Percentiles rank a stretch among this genome's conserved stretches.
phyloP scores from a whole-genome alignment of 2,329 filamentous ascomycete genomes.

The Trematosphaeria pertusa region DNA sequence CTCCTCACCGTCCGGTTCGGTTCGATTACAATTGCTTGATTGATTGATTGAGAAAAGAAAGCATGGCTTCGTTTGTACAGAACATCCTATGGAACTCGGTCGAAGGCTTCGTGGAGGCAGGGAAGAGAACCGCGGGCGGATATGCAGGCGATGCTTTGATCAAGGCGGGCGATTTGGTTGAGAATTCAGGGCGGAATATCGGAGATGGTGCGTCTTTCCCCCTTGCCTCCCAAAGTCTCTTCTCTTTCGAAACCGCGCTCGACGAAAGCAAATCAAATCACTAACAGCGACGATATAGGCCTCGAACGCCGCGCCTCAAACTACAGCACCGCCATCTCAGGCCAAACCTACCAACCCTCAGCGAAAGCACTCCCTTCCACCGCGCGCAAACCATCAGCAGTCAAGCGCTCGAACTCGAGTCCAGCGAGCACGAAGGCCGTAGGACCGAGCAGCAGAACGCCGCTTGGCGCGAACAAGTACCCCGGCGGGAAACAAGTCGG shows the following conservation, averaged over 20 bases:
- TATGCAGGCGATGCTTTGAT: constrained; percentile 48
- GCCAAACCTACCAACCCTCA: constrained; percentile 35
- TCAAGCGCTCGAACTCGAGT: constrained; percentile 42
- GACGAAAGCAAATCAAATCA: no score
- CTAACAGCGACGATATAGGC: constrained; percentile 17
- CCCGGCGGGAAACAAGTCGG: constrained; percentile 26
- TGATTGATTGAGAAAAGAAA: not conserved
- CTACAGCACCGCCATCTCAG: constrained; percentile 38
- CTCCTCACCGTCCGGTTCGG: not conserved
- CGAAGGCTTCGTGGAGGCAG: constrained; percentile 46
- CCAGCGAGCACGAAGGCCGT: constrained; percentile 34
- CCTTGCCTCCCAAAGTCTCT: not conserved
- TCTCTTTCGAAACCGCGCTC: no score
- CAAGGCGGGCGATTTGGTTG: constrained; percentile 47
- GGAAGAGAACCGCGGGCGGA: constrained; percentile 44
- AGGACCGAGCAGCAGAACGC: constrained; percentile 20
- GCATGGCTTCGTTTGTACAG: constrained; percentile 42
- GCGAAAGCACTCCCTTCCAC: constrained; percentile 38
- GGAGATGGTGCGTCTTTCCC: constrained; percentile 34
- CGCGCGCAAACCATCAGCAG: constrained; percentile 36
- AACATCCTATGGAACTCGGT: constrained; percentile 49
- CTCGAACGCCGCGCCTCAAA: constrained; percentile 40
- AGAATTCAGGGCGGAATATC: constrained; percentile 39
- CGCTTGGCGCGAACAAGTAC: constrained; percentile 40
- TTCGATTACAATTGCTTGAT: not conserved